These are phyloP conservation scores for Penicillium longicatenatum DNA, from an alignment of 495 filamentous ascomycete genomes.

Conservation along the genomic window DNA sequence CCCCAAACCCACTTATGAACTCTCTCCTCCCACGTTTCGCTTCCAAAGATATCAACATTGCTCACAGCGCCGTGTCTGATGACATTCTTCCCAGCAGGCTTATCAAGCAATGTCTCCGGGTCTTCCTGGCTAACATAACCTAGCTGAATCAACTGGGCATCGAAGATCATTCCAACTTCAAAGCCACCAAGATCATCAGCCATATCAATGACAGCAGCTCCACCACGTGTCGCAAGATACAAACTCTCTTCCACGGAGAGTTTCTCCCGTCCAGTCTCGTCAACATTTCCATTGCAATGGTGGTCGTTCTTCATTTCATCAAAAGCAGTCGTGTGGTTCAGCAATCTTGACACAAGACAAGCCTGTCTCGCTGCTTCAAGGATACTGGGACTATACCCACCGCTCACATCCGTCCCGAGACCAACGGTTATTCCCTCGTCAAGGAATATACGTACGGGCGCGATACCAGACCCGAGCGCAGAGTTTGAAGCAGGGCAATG, in stretches of 20 bases:
- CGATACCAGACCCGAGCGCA: constrained; percentile 72
- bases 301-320: not conserved
- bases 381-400: constrained; percentile 80
- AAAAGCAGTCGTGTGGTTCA: constrained; percentile 43
- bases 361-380: constrained; percentile 79
- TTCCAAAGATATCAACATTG: constrained; percentile 77
- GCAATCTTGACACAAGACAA: constrained; percentile 66
- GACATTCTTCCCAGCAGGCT: not conserved
- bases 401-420: constrained; percentile 86
- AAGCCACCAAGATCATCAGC: constrained; percentile 70
- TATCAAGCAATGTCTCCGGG: not conserved
- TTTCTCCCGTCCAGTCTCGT: constrained; percentile 62
- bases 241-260: constrained; percentile 80
- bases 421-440: constrained; percentile 76
- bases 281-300: constrained; percentile 60
- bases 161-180: constrained; percentile 82
- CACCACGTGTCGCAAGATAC: constrained; percentile 86
- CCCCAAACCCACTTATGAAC: constrained; percentile 89
- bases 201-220: constrained; percentile 75
- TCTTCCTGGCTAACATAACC: constrained; percentile 31
- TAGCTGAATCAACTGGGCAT: constrained; percentile 76
- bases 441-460: constrained; percentile 68
- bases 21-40: constrained; percentile 75
- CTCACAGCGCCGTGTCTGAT: constrained; percentile 21
- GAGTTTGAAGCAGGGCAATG: constrained; percentile 91